These are phyloP conservation scores for Acmispon strigosus DNA, from an alignment of 306 rosid species.

Conservation along the genomic window DNA sequence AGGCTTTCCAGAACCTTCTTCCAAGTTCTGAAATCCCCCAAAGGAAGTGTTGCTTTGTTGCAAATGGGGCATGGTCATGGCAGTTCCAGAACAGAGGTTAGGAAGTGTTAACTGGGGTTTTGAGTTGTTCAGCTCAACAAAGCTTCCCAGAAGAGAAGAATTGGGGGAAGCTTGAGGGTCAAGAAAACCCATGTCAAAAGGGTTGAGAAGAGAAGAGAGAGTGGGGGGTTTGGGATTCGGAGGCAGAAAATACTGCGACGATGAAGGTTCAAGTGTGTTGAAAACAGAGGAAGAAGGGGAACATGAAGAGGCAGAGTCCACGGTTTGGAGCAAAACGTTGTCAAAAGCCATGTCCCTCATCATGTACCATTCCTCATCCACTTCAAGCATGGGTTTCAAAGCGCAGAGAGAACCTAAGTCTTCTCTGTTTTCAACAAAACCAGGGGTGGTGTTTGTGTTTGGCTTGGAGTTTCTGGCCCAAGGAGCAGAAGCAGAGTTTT, in stretches of 20 bases:
- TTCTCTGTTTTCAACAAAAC: constrained; percentile 20
- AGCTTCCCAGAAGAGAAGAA: constrained; percentile 17
- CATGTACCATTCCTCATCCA: constrained; percentile 68
- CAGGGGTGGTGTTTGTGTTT: background rate
- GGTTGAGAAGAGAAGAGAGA: constrained; percentile 50
- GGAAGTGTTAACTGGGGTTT: constrained; percentile 33
- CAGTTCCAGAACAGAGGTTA: constrained; percentile 23
- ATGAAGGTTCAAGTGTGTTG: constrained; percentile 48
- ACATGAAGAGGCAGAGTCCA: constrained; percentile 68
- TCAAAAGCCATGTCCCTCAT: constrained; percentile 43
- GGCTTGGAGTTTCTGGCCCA: constrained; percentile 38
- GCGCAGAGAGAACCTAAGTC: constrained; percentile 43
- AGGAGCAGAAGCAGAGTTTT: constrained; percentile 30
- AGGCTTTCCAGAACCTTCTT: constrained; percentile 35
- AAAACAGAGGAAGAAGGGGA: constrained; percentile 62
- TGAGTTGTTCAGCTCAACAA: constrained; percentile 26
- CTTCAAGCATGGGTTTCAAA: constrained; percentile 58
- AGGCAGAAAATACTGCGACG: constrained; percentile 49
- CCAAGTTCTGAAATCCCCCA: constrained; percentile 40
- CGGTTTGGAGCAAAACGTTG: constrained; percentile 39
- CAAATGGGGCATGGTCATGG: constrained; percentile 13
- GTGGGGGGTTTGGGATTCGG: constrained; percentile 38
- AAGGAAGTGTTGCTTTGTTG: constrained; percentile 18
- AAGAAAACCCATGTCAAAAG: constrained; percentile 53
- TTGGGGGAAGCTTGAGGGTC: constrained; percentile 40